Evolutionary conservation across 169 alveolate species (phyloP).

Genomic region (Cryptosporidium sp.): DNA sequence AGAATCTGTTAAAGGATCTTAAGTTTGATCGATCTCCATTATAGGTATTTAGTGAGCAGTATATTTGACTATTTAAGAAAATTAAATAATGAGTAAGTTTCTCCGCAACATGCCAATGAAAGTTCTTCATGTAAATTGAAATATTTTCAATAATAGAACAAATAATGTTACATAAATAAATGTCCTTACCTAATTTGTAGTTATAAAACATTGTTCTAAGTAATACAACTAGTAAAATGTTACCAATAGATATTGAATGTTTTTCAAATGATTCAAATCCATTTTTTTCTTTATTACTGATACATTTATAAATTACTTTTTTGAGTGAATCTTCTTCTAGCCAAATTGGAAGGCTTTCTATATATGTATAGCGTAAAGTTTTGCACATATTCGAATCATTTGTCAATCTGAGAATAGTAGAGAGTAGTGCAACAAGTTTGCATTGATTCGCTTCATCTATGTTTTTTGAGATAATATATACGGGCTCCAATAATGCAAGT

Average conservation of each 20-base stretch:
- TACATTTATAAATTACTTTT: slow-evolving; percentile 7
- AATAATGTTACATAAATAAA: slow-evolving; percentile 14
- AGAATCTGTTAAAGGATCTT: slow-evolving; percentile 14
- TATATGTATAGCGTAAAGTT: slow-evolving; percentile 2
- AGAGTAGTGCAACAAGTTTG: slow-evolving; percentile 2
- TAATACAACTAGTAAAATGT: slow-evolving; percentile 4
- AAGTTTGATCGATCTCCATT: slow-evolving; percentile 13
- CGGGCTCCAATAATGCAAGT: slow-evolving; percentile 31
- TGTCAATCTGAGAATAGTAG: slow-evolving; percentile 38
- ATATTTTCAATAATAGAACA: slow-evolving; percentile 27
- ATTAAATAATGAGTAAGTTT: slow-evolving; percentile 32
- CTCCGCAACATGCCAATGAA: slow-evolving; percentile 57
- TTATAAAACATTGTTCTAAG: slow-evolving; percentile 32
- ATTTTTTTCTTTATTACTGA: not conserved
- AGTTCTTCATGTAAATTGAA: slow-evolving; percentile 33
- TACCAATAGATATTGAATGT: slow-evolving; percentile 40
- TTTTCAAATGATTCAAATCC: not conserved
- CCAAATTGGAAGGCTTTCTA: slow-evolving; percentile 54
- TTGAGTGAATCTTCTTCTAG: slow-evolving; percentile 26
- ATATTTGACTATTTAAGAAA: slow-evolving; percentile 32
- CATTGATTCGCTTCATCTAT: not conserved
- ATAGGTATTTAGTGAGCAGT: slow-evolving; percentile 30
- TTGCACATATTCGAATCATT: slow-evolving; percentile 32
- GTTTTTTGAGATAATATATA: slow-evolving; percentile 13
- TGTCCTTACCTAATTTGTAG: slow-evolving; percentile 15